Conservation (phyloP, 164 flowering plant species). For the Chimonanthus praecox region DNA sequence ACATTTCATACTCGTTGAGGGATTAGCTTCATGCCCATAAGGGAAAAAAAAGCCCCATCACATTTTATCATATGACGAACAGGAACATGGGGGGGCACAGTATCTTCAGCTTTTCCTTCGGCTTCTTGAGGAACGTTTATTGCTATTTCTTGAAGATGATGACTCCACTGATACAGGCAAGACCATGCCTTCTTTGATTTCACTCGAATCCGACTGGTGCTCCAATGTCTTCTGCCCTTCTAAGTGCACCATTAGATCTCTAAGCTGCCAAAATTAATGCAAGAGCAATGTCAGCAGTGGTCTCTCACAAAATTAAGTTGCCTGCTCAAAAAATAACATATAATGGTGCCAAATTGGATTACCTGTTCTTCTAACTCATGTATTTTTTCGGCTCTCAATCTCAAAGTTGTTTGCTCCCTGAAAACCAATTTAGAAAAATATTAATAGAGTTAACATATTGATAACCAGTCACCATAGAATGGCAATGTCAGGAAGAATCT, state of each 20-base stretch:
- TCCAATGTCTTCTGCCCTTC: slow-evolving; percentile 49
- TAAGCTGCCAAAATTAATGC: slow-evolving; percentile 41
- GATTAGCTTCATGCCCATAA: too few relatives aligned
- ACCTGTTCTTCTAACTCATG: slow-evolving; percentile 70
- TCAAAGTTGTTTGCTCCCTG: slow-evolving; percentile 49
- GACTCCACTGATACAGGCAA: slow-evolving; percentile 22
- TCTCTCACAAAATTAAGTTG: background rate
- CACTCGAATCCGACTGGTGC: slow-evolving; percentile 32
- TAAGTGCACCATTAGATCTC: slow-evolving; percentile 47
- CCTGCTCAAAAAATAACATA: background rate
- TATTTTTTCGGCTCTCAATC: slow-evolving; percentile 56
- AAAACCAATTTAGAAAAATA: slow-evolving; percentile 4
- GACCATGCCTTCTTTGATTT: slow-evolving; percentile 35
- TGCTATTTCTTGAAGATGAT: slow-evolving; percentile 23
- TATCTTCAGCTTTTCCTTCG: slow-evolving; percentile 18
- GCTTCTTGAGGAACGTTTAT: slow-evolving; percentile 11
- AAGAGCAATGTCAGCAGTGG: background rate
- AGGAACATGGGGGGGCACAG: background rate
- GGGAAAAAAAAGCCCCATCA: background rate
- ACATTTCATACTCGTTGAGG: too few relatives aligned
- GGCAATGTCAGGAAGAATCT: too few relatives aligned
- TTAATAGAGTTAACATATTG: too few relatives aligned
- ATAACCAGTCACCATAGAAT: too few relatives aligned
- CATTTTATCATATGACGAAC: background rate
- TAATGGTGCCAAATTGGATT: background rate